Base-by-base conservation (phyloP, 495 filamentous ascomycete species). In the Cladorrhinum samala region DNA sequence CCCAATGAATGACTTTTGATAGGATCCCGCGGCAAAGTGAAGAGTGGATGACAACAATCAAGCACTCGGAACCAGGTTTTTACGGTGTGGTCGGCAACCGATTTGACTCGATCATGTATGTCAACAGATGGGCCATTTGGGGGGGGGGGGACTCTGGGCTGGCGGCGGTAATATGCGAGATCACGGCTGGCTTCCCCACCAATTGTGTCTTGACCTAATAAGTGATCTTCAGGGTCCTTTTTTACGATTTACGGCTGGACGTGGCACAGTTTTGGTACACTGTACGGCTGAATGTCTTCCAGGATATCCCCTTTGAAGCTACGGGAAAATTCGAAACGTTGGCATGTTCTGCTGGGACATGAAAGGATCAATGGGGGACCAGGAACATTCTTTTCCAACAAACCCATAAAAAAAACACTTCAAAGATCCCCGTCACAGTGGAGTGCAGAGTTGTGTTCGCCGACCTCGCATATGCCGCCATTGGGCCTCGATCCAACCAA, bases 191-290 rank as follows among this genome's bases (percentile, higher is more conserved):
- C 18, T 23, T 46, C 23, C 49, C 39, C 49, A 25, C 45, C 14
- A 16, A 41, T 20, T 52, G 17, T 46, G 19, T 24, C 50, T 19
- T 39, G n/a, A n/a, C 27, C 8, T 25, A 17, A 41, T 38, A 24
- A 39, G 20, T 38, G 57, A 59, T 59, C 57, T 59, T 59, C 57
- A 59, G 57, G 57, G 57, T 59, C 57, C 49, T 58, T 54, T 21
- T 49, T 23, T 47, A 9, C 39, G 5, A 6, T 33, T 33, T 33
- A 6, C 27, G n/a, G n/a, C 11, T 33, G 5, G 27, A 33, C 27
- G 27, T 33, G 27, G 5, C 27, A 33, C 27, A 33, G 27, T 33
- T 11, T 11, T 11, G 6, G 11, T 33, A 33, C 11, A 11, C 27
- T n/a, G n/a, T n/a, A n/a, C n/a, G n/a, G n/a, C n/a, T n/a, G n/a